A percentile compares a stretch with the other conserved stretches of the same genome.
phyloP scores from a whole-genome alignment of 495 filamentous ascomycete genomes.

The Penicillium argentinense region DNA sequence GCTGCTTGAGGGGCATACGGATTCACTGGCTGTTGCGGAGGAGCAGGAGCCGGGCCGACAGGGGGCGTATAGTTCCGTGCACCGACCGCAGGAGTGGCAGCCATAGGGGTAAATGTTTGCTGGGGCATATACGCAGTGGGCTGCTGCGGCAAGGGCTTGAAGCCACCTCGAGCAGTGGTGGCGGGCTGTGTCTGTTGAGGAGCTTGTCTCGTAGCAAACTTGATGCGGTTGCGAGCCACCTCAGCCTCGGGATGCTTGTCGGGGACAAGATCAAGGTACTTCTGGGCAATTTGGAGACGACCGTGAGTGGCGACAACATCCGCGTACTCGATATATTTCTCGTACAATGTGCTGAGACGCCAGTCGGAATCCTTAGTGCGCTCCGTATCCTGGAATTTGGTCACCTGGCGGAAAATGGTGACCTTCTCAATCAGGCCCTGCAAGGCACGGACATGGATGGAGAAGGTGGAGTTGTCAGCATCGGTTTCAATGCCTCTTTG shows the following conservation, averaged over 20 bases:
- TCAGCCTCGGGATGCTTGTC: conserved; percentile 84
- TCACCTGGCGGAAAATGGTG: conserved; percentile 91
- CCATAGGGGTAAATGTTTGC: conserved; percentile 31
- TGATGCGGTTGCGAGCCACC: conserved; percentile 81
- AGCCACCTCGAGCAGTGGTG: conserved; percentile 20
- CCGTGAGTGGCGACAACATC: conserved; percentile 92
- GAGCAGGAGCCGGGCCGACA: conserved; percentile 13
- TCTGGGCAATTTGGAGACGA: conserved; percentile 79
- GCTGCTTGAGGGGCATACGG: conserved; percentile 34
- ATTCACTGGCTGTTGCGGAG: conserved; percentile 19
- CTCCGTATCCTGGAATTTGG: conserved; percentile 84
- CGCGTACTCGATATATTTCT: conserved; percentile 95
- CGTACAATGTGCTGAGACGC: conserved; percentile 87
- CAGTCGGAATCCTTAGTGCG: conserved; percentile 67
- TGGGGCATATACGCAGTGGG: conserved; percentile 41
- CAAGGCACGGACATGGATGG: conserved; percentile 82
- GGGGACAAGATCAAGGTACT: conserved; percentile 88
- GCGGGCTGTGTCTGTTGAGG: conserved; percentile 37
- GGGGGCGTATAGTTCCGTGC: conserved; percentile 35
- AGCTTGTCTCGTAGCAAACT: conserved; percentile 75
- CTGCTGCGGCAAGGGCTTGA: conserved; percentile 41
- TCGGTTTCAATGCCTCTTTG: conserved; percentile 66
- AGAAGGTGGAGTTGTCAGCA: conserved; percentile 76
- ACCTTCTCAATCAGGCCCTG: conserved; percentile 98
- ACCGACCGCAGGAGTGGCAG: conserved; percentile 26